Evolutionary conservation across 805 yeast species (phyloP), one percentile per base, ranked within the genome.

Genomic region (Yarrowia osloensis): DNA sequence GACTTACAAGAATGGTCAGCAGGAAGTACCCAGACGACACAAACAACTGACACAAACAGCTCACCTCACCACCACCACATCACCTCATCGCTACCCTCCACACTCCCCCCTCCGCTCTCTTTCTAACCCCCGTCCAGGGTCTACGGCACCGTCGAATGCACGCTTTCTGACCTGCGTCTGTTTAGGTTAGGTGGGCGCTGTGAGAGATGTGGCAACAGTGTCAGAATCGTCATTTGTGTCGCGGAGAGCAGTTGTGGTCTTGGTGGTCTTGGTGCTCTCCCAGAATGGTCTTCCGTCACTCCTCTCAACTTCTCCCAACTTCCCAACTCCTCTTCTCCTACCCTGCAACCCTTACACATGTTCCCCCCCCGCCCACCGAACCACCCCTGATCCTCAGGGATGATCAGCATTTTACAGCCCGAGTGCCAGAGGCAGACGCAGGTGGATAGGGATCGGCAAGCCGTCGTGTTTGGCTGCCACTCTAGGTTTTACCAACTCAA

Each of bases 381-480:
- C 39, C 22, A 24, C 61, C 61, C 61, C 61, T 54, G 61, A 54
- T 54, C 31, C 61, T 54, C 61, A 54, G 61, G 61, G 61, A 54
- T 54, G 61, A 54, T 54, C 61, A 31, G 57, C 57, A 33, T 50
- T 50, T 33, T 21, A 15, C 61, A 35, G 61, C 59, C 59, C 19
- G 40, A 12, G 29, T 21, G 28, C 37, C 2, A 11, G 39, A 5
- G 39, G 19, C 5, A n/a, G 44, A 54, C 61, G 61, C 61, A 54
- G 61, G 61, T 54, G 42, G 59, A 31, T 8, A 7, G 44, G n/a
- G 61, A 54, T 54, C 61, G 44, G 11, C 61, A 33, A 49, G 57
- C 57, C 57, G 57, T 50, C 57, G 61, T 54, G 61, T 35, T 50
- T 50, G 57, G 61, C 44, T 37, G 44, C 61, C 59, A 31, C 57